These are phyloP conservation scores for Ogataea siamensis DNA, from an alignment of 805 yeast species.

Conservation along the genomic window DNA sequence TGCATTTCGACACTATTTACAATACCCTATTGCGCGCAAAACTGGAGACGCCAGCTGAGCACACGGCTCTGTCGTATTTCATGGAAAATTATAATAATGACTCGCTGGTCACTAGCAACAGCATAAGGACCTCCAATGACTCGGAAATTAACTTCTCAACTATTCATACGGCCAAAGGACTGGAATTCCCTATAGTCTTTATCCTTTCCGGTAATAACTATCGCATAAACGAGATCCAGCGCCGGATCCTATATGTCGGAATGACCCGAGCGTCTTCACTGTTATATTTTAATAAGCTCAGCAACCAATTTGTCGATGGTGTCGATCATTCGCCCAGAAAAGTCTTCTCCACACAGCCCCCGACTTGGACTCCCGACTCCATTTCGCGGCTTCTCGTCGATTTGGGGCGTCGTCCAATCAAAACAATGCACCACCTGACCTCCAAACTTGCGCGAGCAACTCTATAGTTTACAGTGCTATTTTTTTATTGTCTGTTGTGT, in stretches of 20 bases:
- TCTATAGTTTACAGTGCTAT: slow-evolving; percentile 7
- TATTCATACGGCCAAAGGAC: slow-evolving; percentile 71
- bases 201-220: slow-evolving; percentile 33
- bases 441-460: slow-evolving; percentile 4
- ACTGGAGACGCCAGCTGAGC: slow-evolving; percentile 26
- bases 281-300: slow-evolving; percentile 36
- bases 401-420: slow-evolving; percentile 1
- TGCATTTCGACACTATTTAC: slow-evolving; percentile 37
- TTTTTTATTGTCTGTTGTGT: slow-evolving; percentile 44
- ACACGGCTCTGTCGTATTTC: slow-evolving; percentile 39
- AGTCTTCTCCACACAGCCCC: not conserved
- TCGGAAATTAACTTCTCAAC: slow-evolving; percentile 56
- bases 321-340: slow-evolving; percentile 18
- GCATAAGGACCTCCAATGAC: slow-evolving; percentile 26
- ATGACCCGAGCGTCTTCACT: slow-evolving; percentile 58
- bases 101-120: slow-evolving; percentile 17
- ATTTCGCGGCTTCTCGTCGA: slow-evolving; percentile 3
- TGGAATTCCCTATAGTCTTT: slow-evolving; percentile 71
- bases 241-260: slow-evolving; percentile 59
- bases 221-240: slow-evolving; percentile 28
- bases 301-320: slow-evolving; percentile 20
- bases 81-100: slow-evolving; percentile 41
- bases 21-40: slow-evolving; percentile 28
- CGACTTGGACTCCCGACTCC: slow-evolving; percentile 2
- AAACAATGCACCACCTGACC: not conserved